Evolutionary conservation across 2,329 filamentous ascomycete genomes (phyloP), one percentile per base, ranked within the genome.

Genomic region (Fusarium concolor): DNA sequence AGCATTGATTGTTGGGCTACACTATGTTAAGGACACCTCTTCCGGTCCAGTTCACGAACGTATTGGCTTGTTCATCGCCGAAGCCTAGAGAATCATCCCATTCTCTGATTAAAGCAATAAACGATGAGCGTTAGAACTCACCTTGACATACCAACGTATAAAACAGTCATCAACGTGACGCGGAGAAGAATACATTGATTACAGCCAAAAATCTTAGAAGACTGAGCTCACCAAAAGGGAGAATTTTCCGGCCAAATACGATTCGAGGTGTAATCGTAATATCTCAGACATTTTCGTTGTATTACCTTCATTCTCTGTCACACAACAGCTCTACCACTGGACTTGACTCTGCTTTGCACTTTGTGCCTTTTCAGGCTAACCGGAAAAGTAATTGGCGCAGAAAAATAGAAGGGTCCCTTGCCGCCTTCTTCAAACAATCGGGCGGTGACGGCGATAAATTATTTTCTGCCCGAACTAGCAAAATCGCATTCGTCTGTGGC

Each of bases 381-480:
- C 56, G 17, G 62, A 54, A 67, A 58, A 31, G 51, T 39, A 29
- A 44, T 43, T 69, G 62, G 66, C 42, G 56, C 43, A 50, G 44
- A 59, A 67, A 68, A 68, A 22, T 31, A 45, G 26, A 31, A 62
- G 63, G 64, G 67, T 53, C 54, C 51, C 54, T 33, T 33, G 49
- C 49, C 49, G 56, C 65, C 51, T 68, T 52, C 52, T 52, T 62
- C 43, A 53, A 50, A 66, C 71, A 65, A 55, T 71, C 57, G 67
- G 72, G 72, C 72, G 72, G 72, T 74, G 70, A 74, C 71, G 54
- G 68, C 71, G 72, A 73, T 73, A 71, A 73, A 72, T 74, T 73
- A 65, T 72, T 74, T 74, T 74, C 72, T 74, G 72, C 72, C 72
- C 66, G 43, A 73, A 57, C 60, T 70, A 70, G 69, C 49, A 67